phyloP scores from a whole-genome alignment of 805 yeast genomes.

The Candida insectorum region DNA sequence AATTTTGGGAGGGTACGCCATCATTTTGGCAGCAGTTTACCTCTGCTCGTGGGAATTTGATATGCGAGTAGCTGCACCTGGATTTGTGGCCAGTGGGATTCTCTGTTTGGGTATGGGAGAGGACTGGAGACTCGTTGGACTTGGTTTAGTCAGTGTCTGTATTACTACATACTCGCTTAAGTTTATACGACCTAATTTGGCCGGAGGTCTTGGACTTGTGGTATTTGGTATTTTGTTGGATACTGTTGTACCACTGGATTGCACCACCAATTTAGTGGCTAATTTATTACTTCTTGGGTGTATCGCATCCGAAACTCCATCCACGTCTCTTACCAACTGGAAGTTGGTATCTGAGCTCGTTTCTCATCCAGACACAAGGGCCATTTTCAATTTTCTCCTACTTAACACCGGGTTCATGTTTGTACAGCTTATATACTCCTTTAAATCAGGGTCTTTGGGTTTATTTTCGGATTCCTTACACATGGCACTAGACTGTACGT shows the following conservation, averaged over 20 bases:
- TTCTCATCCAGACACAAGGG: constrained; percentile 62
- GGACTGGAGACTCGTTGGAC: too few relatives aligned
- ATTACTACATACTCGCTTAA: too few relatives aligned
- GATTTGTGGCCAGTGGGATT: too few relatives aligned
- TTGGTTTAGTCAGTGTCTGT: neutral
- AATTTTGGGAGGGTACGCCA: neutral
- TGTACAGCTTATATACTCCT: constrained; percentile 86
- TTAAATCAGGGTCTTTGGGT: constrained; percentile 89
- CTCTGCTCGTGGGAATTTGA: neutral
- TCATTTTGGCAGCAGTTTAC: neutral
- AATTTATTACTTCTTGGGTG: neutral
- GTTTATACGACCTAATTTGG: too few relatives aligned
- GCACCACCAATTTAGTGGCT: neutral
- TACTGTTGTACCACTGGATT: neutral
- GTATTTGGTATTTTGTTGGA: too few relatives aligned
- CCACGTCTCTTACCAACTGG: neutral
- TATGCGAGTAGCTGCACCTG: neutral
- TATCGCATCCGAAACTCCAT: neutral
- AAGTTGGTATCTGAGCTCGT: neutral
- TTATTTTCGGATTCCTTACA: constrained; percentile 89
- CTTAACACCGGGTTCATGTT: constrained; percentile 92
- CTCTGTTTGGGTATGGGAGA: too few relatives aligned
- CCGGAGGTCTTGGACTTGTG: too few relatives aligned
- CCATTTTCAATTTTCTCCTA: constrained; percentile 82
- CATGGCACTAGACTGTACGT: constrained; percentile 93